Evolutionary conservation across 176 grass and related monocot species (phyloP).

Genomic region (Oryza coarctata): DNA sequence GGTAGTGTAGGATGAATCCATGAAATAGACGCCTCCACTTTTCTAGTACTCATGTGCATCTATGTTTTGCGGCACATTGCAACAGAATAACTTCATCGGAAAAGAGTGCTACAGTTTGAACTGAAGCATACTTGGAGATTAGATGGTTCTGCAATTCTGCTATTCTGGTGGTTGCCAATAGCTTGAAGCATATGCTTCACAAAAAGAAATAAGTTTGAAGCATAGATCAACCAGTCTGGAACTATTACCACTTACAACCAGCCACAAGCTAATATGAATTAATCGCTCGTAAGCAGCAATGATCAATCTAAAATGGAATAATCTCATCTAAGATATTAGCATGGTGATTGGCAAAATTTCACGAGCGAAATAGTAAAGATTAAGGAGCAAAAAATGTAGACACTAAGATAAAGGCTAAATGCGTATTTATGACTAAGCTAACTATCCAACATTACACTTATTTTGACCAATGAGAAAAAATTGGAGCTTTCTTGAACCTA

Average conservation of each 20-base stretch:
- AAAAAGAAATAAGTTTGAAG: background rate
- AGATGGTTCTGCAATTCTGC: background rate
- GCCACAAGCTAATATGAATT: background rate
- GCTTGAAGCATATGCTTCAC: background rate
- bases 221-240: background rate
- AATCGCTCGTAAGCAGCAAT: background rate
- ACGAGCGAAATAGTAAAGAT: background rate
- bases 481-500: constrained; percentile 35
- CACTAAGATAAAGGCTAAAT: background rate
- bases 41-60: background rate
- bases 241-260: background rate
- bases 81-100: background rate
- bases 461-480: constrained; percentile 43
- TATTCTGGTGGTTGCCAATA: background rate
- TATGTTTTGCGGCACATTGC: background rate
- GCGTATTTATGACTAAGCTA: constrained; percentile 40
- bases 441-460: constrained; percentile 56
- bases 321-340: background rate
- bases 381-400: constrained; percentile 8
- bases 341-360: constrained; percentile 6
- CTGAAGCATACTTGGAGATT: background rate
- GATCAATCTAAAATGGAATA: background rate
- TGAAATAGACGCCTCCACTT: background rate
- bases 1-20: background rate
- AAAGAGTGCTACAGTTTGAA: background rate